These are phyloP conservation scores for Citeromyces hawaiiensis DNA, from an alignment of 1,139 yeast species.

Conservation along the genomic window DNA sequence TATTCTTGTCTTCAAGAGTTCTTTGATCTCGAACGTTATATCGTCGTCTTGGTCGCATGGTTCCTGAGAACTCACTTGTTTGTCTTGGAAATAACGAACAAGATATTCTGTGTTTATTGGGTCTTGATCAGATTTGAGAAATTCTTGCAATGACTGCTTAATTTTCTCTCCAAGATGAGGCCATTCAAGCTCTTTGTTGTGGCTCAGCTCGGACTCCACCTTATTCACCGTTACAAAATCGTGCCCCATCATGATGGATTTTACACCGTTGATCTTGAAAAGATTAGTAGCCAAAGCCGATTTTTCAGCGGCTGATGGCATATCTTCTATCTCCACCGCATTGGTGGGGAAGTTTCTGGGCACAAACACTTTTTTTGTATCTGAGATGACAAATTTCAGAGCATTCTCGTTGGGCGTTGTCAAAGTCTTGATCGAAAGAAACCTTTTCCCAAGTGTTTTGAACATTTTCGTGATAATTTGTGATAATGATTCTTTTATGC, in stretches of 20 bases:
- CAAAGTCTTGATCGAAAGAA: constrained; percentile 29
- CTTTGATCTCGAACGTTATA: constrained; percentile 43
- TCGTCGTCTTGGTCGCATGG: constrained; percentile 32
- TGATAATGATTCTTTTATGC: neutral
- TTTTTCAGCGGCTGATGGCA: constrained; percentile 53
- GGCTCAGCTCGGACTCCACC: constrained; percentile 14
- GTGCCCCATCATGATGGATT: constrained; percentile 78
- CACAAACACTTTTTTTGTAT: constrained; percentile 31
- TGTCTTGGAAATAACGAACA: constrained; percentile 4
- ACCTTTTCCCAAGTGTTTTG: constrained; percentile 5
- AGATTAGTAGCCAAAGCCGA: constrained; percentile 77
- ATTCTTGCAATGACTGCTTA: constrained; percentile 11
- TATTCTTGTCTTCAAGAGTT: constrained; percentile 44
- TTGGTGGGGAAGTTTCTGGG: constrained; percentile 51
- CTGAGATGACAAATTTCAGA: constrained; percentile 42
- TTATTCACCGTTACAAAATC: constrained; percentile 24
- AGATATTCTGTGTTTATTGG: constrained; percentile 9
- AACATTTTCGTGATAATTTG: neutral
- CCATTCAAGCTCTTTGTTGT: constrained; percentile 18
- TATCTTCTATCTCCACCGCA: constrained; percentile 41
- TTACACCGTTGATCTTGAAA: constrained; percentile 77
- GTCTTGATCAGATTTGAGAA: constrained; percentile 7
- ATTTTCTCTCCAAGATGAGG: constrained; percentile 9
- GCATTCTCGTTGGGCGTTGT: constrained; percentile 92
- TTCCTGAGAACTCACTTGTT: constrained; percentile 8